Conservation (phyloP, 192 early-diverging fungal genomes). For the Backusella tuberculispora region DNA sequence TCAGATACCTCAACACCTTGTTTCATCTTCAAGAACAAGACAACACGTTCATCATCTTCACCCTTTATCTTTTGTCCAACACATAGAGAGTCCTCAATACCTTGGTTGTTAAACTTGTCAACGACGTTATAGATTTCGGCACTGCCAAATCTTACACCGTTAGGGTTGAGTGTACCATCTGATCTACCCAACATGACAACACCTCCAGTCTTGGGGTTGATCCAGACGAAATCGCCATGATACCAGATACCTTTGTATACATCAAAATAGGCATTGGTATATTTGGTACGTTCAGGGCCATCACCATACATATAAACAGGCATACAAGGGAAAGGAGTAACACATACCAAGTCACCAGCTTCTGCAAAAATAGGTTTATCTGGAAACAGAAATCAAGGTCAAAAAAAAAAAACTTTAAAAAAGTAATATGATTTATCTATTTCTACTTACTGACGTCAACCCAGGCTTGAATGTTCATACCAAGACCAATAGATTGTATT, state of each 20-base stretch:
- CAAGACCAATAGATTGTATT: conserved; percentile 90
- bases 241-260: conserved; percentile 89
- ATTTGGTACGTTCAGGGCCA: conserved; percentile 66
- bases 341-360: conserved; percentile 92
- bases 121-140: conserved; percentile 96
- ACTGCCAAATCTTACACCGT: conserved; percentile 90
- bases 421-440: conserved; percentile 18
- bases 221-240: conserved; percentile 93
- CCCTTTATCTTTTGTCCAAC: conserved; percentile 83
- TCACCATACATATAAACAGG: conserved; percentile 96
- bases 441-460: conserved; percentile 51
- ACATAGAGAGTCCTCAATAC: conserved; percentile 84
- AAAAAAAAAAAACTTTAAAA: conserved; percentile 15
- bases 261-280: conserved; percentile 88
- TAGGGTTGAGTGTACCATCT: conserved; percentile 93
- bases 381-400: background rate
- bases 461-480: conserved; percentile 97
- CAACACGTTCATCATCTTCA: conserved; percentile 87
- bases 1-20: conserved; percentile 54
- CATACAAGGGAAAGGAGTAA: conserved; percentile 95
- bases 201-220: conserved; percentile 84
- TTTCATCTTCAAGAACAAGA: conserved; percentile 89
- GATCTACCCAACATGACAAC: conserved; percentile 94
- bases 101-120: conserved; percentile 62
- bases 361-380: conserved; percentile 66